Base-by-base conservation (phyloP, 139 green algal genomes). In the Chlamydomonas incerta region DNA sequence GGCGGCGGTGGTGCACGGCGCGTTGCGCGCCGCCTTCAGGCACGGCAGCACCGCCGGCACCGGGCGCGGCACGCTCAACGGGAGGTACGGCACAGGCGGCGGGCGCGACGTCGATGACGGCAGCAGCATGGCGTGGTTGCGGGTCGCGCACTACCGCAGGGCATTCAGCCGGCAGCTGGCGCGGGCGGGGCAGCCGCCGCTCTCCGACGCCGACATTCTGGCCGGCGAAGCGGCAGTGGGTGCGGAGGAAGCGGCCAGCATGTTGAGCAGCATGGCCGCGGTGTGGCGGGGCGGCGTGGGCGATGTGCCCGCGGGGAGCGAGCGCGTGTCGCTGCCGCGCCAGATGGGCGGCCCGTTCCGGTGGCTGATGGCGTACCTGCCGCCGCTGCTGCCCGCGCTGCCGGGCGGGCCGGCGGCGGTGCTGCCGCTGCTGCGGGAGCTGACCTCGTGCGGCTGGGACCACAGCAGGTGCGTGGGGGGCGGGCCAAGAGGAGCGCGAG, bases 351-450 rank as follows among this genome's bases (percentile, higher is more conserved):
- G 10, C 18, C 50, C 66, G 28, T 46, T 85, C 50, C 29, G 8
- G 50, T 28, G 33, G 15, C 79, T 85, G 2, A 72, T 83, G 63
- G 23, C 6, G 20, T 41, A 73, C 76, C 62, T 73, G 41, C 18
- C 47, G 20, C 26, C 65, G 24, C 46, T 9, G 65, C 33, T 69
- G 67, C 66, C n/a, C 3, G 10, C 21, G 47, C 80, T 76, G 80
- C 80, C n/a, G 2, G 66, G 66, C 33, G 66, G 15, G 2, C 66
- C 66, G 33, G 28, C 17, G 66, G n/a, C 67, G 62, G 60, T 75
- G 67, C 24, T 85, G 62, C 31, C 37, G 46, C n/a, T 85, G 66
- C 66, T 76, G 67, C 50, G 23, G 4, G 80, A 68, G 33, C 18
- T 75, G 9, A 77, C 80, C 29, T n/a, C 50, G 4, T 77, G 66